Evolutionary conservation across 768 basidiomycete species (phyloP).

Genomic region (Macrolepiota albuminosa): DNA sequence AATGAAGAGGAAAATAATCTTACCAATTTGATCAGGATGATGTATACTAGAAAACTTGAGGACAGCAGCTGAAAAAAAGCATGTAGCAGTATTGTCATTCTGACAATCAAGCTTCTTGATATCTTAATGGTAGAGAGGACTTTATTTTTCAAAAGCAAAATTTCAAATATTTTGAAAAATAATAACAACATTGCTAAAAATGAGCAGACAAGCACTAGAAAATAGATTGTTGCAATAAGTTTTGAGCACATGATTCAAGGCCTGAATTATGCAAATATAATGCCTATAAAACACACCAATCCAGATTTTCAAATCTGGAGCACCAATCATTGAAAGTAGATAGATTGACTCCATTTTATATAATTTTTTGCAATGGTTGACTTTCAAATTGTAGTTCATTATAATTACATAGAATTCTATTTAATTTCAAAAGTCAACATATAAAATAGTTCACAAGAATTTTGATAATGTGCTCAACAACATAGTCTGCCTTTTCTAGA

Average conservation of each 20-base stretch:
- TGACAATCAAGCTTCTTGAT: conserved; percentile 37
- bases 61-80: conserved; percentile 30
- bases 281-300: neutral
- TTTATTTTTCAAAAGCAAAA: no score
- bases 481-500: neutral
- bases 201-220: conserved; percentile 23
- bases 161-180: neutral
- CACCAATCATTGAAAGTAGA: neutral
- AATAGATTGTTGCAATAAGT: conserved; percentile 26
- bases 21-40: conserved; percentile 21
- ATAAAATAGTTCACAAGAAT: neutral
- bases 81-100: conserved; percentile 39
- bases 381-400: no score
- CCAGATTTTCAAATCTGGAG: neutral
- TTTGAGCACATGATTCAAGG: conserved; percentile 27
- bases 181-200: conserved; percentile 19
- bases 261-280: conserved; percentile 19
- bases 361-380: no score
- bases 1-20: conserved; percentile 34
- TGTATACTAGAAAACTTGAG: conserved; percentile 21
- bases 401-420: no score
- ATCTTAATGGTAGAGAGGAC: conserved; percentile 9
- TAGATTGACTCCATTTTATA: no score
- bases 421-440: no score
- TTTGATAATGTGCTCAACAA: neutral